A percentile compares a stretch with the other conserved stretches of the same genome.
These are phyloP conservation scores for Penicillium polonicum DNA, from an alignment of 2,329 filamentous ascomycete genomes.

Conservation along the genomic window DNA sequence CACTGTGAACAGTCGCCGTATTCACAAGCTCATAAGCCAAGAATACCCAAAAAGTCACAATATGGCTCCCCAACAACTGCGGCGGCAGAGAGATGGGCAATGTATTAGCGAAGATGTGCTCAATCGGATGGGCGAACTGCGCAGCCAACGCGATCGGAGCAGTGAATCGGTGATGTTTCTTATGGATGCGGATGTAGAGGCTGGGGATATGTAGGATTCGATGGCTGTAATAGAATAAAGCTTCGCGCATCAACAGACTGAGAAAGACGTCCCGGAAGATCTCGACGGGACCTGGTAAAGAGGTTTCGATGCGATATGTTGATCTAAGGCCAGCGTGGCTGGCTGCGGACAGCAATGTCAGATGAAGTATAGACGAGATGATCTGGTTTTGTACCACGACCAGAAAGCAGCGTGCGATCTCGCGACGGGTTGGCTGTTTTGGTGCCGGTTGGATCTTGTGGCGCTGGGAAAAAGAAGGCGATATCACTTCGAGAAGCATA, in stretches of 20 bases:
- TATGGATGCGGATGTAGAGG: slow-evolving; percentile 55
- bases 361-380: slow-evolving; percentile 41
- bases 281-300: slow-evolving; percentile 39
- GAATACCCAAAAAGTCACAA: slow-evolving; percentile 56
- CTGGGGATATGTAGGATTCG: slow-evolving; percentile 52
- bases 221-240: slow-evolving; percentile 58
- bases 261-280: slow-evolving; percentile 45
- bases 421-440: slow-evolving; percentile 48
- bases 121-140: slow-evolving; percentile 58
- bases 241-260: slow-evolving; percentile 48
- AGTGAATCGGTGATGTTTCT: slow-evolving; percentile 57
- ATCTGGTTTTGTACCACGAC: slow-evolving; percentile 52
- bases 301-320: slow-evolving; percentile 41
- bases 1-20: slow-evolving; percentile 57
- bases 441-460: slow-evolving; percentile 57
- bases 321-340: slow-evolving; percentile 18
- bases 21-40: slow-evolving; percentile 51
- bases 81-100: slow-evolving; percentile 54
- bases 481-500: slow-evolving; percentile 44
- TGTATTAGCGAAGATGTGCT: slow-evolving; percentile 56
- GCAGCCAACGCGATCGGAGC: slow-evolving; percentile 57
- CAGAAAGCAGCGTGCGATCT: slow-evolving; percentile 47
- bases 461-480: slow-evolving; percentile 50
- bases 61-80: slow-evolving; percentile 47
- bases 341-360: slow-evolving; percentile 20